A percentile compares a stretch with the other conserved stretches of the same genome.
phyloP scores from a whole-genome alignment of 768 basidiomycete species.

The Cubamyces sp. region DNA sequence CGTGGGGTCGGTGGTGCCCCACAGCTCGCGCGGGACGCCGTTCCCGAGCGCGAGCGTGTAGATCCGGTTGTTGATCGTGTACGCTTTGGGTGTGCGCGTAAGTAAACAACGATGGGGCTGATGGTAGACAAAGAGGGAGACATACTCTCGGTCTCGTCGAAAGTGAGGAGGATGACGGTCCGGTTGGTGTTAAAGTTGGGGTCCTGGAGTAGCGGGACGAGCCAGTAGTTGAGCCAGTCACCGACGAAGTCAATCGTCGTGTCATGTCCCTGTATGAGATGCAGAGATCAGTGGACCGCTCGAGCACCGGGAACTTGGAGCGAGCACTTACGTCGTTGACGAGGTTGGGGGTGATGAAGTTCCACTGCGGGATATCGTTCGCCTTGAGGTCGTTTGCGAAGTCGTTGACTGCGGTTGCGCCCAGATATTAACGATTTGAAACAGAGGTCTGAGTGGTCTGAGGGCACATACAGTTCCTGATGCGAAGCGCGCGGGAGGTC shows the following conservation, averaged over 20 bases:
- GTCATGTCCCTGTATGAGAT: conserved; percentile 45
- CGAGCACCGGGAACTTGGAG: no score
- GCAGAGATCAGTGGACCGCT: background rate
- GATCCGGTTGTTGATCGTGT: conserved; percentile 50
- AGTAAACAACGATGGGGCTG: conserved; percentile 11
- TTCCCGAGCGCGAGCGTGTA: conserved; percentile 49
- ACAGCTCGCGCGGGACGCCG: conserved; percentile 46
- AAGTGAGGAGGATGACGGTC: conserved; percentile 64
- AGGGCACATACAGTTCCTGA: conserved; percentile 48
- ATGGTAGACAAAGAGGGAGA: background rate
- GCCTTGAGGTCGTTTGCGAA: conserved; percentile 58
- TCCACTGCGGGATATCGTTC: conserved; percentile 58
- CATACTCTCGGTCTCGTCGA: conserved; percentile 56
- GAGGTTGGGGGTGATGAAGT: conserved; percentile 64
- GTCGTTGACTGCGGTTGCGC: conserved; percentile 53
- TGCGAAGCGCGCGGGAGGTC: conserved; percentile 44
- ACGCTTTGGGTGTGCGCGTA: conserved; percentile 24
- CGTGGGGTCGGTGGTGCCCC: conserved; percentile 51
- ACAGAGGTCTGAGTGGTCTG: no score
- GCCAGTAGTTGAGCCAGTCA: conserved; percentile 53
- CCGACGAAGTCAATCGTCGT: conserved; percentile 53
- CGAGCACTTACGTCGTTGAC: conserved; percentile 49
- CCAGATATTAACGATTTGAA: no score
- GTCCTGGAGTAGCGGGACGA: conserved; percentile 54
- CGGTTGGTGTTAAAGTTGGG: conserved; percentile 53